Evolutionary conservation across 2,329 filamentous ascomycete genomes (phyloP), one percentile per base, ranked within the genome.

Genomic region (Arthrobotrys pseudoclavata): DNA sequence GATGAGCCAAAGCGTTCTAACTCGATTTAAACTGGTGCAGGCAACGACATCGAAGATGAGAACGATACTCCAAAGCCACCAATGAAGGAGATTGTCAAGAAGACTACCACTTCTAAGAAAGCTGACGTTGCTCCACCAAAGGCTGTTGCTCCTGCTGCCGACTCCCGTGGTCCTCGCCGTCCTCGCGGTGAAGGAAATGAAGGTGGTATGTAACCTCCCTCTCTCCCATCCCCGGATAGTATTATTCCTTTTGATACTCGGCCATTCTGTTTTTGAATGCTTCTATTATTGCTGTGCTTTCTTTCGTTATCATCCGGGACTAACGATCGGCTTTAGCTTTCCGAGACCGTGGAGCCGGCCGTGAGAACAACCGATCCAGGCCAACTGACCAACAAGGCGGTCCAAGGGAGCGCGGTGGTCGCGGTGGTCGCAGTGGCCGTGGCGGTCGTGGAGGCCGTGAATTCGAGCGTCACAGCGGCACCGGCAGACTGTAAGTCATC

Each of bases 31-130:
- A 50, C 9, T 62, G 42, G 42, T 62, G 40, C 40, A 91, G 89
- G 89, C 85, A 91, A 91, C 85, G 89, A 91, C 84, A 88, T 88
- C 81, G 89, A 91, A 84, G 87, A 89, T 84, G 93, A 95, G 86
- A 90, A 90, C 86, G 88, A 88, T 81, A 90, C 91, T 83, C 72
- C 72, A 61, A 87, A 90, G 82, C 91, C 91, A 84, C 94, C 94
- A 83, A 90, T 92, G 83, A 96, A 93, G 89, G 92, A 92, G 84
- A 89, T 96, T 84, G 93, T 97, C 85, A 97, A 96, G 90, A 89
- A 90, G 81, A 86, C 87, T 81, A 87, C 89, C 83, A 91, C 93
- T 85, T 88, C 89, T 84, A 89, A 89, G 85, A 97, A 97, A 91
- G 93, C 93, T 87, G 94, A 95, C 86, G 91, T 89, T 84, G 83